Evolutionary conservation across 2,329 filamentous ascomycete species (phyloP).

Genomic region (Aspergillus viridinutans): DNA sequence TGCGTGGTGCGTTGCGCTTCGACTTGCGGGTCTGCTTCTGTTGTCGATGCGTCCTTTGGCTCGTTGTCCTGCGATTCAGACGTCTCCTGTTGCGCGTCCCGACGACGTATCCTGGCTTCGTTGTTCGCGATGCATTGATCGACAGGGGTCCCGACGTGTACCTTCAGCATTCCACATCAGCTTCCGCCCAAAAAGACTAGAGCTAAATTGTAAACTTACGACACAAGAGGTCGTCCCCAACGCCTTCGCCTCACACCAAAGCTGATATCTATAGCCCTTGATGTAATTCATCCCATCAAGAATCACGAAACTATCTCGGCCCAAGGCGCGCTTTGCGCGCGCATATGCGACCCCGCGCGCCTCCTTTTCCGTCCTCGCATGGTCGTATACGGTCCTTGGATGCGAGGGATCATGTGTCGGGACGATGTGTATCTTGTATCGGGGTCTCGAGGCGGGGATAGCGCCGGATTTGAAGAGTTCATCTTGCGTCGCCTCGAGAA

Average conservation of each 20-base stretch:
- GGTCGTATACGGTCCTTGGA: conserved; percentile 52
- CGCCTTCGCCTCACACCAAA: conserved; percentile 65
- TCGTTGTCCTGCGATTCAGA: neutral
- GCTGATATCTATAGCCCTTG: conserved; percentile 63
- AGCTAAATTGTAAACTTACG: conserved; percentile 36
- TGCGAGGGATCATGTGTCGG: conserved; percentile 38
- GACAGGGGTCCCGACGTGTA: conserved; percentile 55
- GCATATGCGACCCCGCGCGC: conserved; percentile 59
- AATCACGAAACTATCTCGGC: conserved; percentile 57
- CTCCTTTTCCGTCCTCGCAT: conserved; percentile 59
- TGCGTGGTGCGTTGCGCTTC: neutral
- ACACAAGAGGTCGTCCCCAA: conserved; percentile 59
- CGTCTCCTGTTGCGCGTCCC: conserved; percentile 4
- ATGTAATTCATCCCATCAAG: conserved; percentile 65
- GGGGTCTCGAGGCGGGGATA: conserved; percentile 40
- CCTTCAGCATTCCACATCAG: conserved; percentile 29
- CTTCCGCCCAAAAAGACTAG: neutral
- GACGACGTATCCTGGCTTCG: conserved; percentile 30
- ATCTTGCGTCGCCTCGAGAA: conserved; percentile 49
- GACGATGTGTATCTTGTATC: conserved; percentile 40
- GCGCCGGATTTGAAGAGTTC: conserved; percentile 33
- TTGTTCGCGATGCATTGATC: conserved; percentile 56
- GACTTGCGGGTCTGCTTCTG: neutral
- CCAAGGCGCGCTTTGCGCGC: conserved; percentile 56
- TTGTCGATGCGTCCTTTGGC: conserved; percentile 5